Evolutionary conservation across 495 filamentous ascomycete genomes (phyloP).

Genomic region (Penicillium riverlandense): DNA sequence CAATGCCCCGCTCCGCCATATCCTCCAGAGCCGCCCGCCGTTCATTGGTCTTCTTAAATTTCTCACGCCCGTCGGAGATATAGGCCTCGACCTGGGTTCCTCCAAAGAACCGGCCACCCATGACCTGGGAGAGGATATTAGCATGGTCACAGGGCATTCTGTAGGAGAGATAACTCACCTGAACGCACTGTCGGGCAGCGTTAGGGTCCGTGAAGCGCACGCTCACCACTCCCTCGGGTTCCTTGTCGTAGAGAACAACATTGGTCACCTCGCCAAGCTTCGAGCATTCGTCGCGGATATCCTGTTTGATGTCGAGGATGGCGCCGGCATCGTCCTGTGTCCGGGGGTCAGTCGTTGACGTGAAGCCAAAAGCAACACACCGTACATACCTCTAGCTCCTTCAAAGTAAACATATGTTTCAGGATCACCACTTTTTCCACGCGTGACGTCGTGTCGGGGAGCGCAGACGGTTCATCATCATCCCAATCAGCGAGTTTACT

Average conservation of each 20-base stretch:
- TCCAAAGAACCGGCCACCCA: constrained; percentile 78
- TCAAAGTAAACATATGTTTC: constrained; percentile 89
- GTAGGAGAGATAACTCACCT: constrained; percentile 28
- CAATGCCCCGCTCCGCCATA: constrained; percentile 33
- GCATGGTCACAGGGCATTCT: too few species aligned
- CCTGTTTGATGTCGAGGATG: constrained; percentile 85
- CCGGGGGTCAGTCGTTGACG: constrained; percentile 10
- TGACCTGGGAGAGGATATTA: constrained; percentile 32
- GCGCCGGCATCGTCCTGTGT: constrained; percentile 68
- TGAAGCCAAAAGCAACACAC: not conserved
- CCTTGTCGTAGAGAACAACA: constrained; percentile 81
- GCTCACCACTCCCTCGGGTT: constrained; percentile 79
- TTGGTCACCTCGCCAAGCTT: constrained; percentile 88
- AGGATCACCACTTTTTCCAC: constrained; percentile 80
- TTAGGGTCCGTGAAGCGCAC: constrained; percentile 66
- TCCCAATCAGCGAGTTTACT: constrained; percentile 91
- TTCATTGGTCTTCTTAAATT: constrained; percentile 61
- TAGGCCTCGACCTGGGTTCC: constrained; percentile 70
- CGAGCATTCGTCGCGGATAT: constrained; percentile 82
- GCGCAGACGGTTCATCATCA: constrained; percentile 66
- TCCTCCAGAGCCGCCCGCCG: constrained; percentile 37
- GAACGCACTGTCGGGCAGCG: constrained; percentile 66
- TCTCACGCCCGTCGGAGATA: constrained; percentile 66
- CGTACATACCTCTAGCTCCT: constrained; percentile 59
- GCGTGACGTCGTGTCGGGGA: constrained; percentile 50